Conservation (phyloP, 1,284 basidiomycete species). For the Porodaedalea pini region DNA sequence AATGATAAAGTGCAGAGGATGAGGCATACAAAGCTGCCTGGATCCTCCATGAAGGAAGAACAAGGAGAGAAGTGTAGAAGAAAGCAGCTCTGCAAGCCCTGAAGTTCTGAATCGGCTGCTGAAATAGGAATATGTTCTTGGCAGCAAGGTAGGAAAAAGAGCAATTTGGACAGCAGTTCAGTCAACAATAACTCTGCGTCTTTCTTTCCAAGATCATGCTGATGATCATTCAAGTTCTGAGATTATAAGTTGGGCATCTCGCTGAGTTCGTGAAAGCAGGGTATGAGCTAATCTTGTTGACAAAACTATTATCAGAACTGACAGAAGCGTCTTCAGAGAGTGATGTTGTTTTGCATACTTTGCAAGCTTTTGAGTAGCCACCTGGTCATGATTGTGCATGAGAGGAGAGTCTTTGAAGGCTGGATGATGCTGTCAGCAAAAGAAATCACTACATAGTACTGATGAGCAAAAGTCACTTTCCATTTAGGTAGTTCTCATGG, state of each 20-base stretch:
- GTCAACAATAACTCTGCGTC: background rate
- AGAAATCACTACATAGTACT: no score
- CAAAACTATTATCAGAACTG: background rate
- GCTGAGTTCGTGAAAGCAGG: background rate
- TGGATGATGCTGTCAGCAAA: no score
- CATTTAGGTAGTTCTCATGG: no score
- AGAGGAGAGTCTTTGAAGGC: no score
- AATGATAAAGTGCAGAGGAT: slow-evolving; percentile 16
- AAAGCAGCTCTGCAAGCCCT: slow-evolving; percentile 10
- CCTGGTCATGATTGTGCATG: no score
- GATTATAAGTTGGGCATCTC: background rate
- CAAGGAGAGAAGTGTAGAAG: slow-evolving; percentile 14
- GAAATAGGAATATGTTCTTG: slow-evolving; percentile 9
- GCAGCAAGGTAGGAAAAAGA: slow-evolving; percentile 15
- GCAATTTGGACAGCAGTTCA: slow-evolving; percentile 10
- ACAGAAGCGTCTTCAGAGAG: slow-evolving; percentile 3
- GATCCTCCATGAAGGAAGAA: slow-evolving; percentile 14
- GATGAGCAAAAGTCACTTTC: no score
- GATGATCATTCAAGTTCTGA: background rate
- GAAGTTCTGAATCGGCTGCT: background rate
- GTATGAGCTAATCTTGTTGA: background rate
- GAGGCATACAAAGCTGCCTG: slow-evolving; percentile 18
- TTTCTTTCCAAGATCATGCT: background rate
- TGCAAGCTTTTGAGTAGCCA: no score
- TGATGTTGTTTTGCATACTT: background rate